Conservation (phyloP, 768 basidiomycete species). For the Boletus sensibilis region DNA sequence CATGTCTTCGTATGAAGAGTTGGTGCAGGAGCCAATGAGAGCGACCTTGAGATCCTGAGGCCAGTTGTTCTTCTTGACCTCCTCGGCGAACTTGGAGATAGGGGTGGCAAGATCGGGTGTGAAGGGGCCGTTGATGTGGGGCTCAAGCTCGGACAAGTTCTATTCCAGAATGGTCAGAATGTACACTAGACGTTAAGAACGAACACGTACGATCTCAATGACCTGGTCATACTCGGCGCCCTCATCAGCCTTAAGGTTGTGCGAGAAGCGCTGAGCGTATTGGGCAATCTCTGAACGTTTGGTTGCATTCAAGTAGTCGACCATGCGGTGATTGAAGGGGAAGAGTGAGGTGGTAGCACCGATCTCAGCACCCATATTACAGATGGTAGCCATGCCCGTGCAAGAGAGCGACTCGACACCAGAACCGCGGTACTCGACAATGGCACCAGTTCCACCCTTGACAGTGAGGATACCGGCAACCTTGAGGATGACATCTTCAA, state of each 20-base stretch:
- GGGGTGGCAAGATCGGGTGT: constrained; percentile 99
- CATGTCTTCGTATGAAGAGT: constrained; percentile 99
- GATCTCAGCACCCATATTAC: constrained; percentile 99
- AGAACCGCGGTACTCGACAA: constrained; percentile 94
- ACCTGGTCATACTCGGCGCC: constrained; percentile 90
- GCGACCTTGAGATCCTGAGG: constrained; percentile 95
- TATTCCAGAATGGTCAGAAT: constrained; percentile 25
- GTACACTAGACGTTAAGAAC: background rate
- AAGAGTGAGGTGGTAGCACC: constrained; percentile 98
- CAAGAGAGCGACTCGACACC: constrained; percentile 95
- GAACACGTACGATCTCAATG: constrained; percentile 77
- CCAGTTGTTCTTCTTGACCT: constrained; percentile 94
- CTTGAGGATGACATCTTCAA: constrained; percentile 92
- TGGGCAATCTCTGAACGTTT: constrained; percentile 83
- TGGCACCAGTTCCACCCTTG: constrained; percentile 98
- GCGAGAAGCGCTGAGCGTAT: constrained; percentile 85
- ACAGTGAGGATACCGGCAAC: constrained; percentile 98
- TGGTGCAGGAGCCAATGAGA: constrained; percentile 99
- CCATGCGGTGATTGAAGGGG: constrained; percentile 98
- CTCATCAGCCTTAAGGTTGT: constrained; percentile 88
- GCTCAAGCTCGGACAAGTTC: constrained; percentile 97
- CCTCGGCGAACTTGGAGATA: constrained; percentile 90
- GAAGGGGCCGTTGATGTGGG: constrained; percentile 99
- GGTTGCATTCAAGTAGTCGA: constrained; percentile 91
- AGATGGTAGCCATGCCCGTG: constrained; percentile 99